Conservation (phyloP, 768 basidiomycete genomes). For the Tephrocybe sp. region DNA sequence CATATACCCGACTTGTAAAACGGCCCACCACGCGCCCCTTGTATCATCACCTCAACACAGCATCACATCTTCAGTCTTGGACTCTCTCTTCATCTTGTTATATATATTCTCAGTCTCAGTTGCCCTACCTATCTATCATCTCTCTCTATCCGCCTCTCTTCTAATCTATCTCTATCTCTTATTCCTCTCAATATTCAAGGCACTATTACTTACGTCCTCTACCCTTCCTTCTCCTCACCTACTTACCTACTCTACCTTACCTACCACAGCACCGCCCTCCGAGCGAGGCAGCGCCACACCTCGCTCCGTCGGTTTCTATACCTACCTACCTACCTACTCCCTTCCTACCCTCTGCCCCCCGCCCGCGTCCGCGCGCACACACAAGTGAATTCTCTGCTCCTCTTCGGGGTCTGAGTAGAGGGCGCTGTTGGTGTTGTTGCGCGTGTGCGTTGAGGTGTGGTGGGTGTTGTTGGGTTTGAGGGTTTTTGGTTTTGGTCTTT, state of each 20-base stretch:
- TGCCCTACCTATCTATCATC: too few species aligned
- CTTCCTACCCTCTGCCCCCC: not conserved
- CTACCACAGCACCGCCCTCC: not conserved
- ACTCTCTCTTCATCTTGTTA: constrained; percentile 11
- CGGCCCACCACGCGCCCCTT: too few species aligned
- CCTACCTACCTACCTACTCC: not conserved
- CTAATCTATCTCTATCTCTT: not conserved
- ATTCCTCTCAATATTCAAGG: not conserved
- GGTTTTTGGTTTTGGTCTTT: too few species aligned
- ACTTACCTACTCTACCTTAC: not conserved
- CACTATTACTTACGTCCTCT: not conserved
- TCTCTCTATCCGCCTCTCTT: not conserved
- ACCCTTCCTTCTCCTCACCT: not conserved
- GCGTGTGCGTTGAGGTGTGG: too few species aligned
- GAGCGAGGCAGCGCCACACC: not conserved
- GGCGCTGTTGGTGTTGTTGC: constrained; percentile 6
- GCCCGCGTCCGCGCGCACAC: constrained; percentile 1
- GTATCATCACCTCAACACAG: too few species aligned
- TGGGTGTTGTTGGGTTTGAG: too few species aligned
- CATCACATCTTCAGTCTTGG: constrained; percentile 2
- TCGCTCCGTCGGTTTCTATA: too few species aligned
- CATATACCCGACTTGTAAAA: too few species aligned
- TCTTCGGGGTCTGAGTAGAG: constrained; percentile 23
- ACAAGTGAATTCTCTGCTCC: constrained; percentile 22
- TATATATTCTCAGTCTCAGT: constrained; percentile 3